phyloP scores from a whole-genome alignment of 176 grass and related monocot species.

The Paspalum vaginatum region DNA sequence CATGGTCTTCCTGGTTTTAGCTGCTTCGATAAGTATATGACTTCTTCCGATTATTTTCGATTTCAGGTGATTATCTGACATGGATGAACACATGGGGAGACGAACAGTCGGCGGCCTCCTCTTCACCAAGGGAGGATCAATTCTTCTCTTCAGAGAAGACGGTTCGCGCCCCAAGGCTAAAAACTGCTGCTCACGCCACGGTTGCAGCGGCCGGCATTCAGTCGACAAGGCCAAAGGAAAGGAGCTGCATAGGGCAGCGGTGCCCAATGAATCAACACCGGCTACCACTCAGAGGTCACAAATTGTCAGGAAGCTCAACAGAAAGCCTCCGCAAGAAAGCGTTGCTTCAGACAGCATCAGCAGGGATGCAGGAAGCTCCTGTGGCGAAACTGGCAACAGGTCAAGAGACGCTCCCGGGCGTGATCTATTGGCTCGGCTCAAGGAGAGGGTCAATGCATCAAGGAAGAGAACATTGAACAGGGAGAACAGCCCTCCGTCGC shows the following conservation, averaged over 20 bases:
- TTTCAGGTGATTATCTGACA: conserved; percentile 34
- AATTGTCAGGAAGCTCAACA: conserved; percentile 25
- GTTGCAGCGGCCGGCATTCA: conserved; percentile 51
- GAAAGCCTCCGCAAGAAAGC: conserved; percentile 37
- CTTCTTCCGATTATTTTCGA: conserved; percentile 17
- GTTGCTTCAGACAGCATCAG: conserved; percentile 20
- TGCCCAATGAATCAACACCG: conserved; percentile 34
- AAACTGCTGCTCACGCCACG: conserved; percentile 46
- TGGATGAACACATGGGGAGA: conserved; percentile 82
- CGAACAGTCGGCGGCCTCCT: conserved; percentile 79
- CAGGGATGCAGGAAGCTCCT: conserved; percentile 17
- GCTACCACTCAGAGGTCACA: conserved; percentile 38
- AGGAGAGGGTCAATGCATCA: conserved; percentile 51
- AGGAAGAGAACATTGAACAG: conserved; percentile 53
- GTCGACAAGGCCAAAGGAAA: conserved; percentile 48
- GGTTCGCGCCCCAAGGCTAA: conserved; percentile 43
- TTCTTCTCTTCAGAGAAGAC: conserved; percentile 79
- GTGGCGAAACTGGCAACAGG: conserved; percentile 20
- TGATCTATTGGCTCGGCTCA: conserved; percentile 41
- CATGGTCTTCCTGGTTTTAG: conserved; percentile 2
- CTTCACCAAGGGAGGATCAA: conserved; percentile 83
- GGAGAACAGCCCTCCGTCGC: conserved; percentile 42
- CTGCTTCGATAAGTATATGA: neutral
- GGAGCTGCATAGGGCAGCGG: conserved; percentile 37
- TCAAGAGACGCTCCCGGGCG: conserved; percentile 43